phyloP scores from a whole-genome alignment of 106 monocot genomes.

The Dendrobium officinale region DNA sequence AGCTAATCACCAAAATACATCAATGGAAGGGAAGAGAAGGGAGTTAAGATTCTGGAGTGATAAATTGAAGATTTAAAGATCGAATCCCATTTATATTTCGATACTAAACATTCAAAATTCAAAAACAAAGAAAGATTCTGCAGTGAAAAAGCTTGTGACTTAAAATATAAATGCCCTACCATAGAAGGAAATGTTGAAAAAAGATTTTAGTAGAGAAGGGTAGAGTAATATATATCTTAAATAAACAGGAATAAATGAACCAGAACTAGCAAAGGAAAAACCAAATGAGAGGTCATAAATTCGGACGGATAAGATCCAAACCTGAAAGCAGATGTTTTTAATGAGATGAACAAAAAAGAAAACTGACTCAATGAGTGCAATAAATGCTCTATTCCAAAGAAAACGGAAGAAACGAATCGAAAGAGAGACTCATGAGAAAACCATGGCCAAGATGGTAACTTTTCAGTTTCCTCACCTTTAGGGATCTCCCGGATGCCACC shows the following conservation, averaged over 20 bases:
- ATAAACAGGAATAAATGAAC: too few species aligned
- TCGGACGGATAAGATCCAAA: neutral
- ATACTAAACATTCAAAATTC: too few species aligned
- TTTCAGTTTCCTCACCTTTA: constrained; percentile 8
- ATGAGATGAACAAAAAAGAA: neutral
- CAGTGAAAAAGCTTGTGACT: too few species aligned
- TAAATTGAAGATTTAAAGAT: too few species aligned
- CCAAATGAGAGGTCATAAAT: neutral
- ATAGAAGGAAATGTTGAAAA: neutral
- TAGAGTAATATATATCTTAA: too few species aligned
- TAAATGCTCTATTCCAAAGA: constrained; percentile 1
- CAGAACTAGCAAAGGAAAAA: neutral
- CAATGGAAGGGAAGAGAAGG: neutral
- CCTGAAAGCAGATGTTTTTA: neutral
- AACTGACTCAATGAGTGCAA: neutral
- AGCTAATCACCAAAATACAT: neutral
- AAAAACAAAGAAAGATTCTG: too few species aligned
- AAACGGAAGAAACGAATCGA: neutral
- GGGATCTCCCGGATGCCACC: constrained; percentile 3
- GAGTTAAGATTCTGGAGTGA: too few species aligned
- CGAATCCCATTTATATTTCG: too few species aligned
- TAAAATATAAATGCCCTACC: too few species aligned
- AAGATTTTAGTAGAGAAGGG: neutral
- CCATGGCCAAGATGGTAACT: neutral
- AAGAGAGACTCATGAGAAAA: neutral